These are phyloP conservation scores for Diaporthe citrichinensis DNA, from an alignment of 2,329 filamentous ascomycete species.

Conservation along the genomic window DNA sequence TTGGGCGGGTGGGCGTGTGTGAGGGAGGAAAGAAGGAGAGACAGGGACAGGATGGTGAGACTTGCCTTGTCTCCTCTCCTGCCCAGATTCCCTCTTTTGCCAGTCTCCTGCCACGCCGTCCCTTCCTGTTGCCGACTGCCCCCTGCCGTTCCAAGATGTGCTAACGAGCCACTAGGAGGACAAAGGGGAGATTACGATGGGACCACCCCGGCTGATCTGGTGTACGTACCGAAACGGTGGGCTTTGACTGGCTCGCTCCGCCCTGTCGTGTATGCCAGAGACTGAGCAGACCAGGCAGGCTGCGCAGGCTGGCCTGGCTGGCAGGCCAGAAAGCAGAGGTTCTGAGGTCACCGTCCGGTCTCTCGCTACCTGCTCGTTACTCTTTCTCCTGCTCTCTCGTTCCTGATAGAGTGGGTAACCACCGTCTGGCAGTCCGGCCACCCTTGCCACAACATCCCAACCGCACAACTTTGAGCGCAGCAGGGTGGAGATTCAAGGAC, in stretches of 20 bases:
- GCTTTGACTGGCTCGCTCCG: slow-evolving; percentile 32
- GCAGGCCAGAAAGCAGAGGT: not conserved
- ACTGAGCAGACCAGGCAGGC: not conserved
- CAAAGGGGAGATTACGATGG: slow-evolving; percentile 41
- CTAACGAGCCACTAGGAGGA: slow-evolving; percentile 35
- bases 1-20: slow-evolving; percentile 32
- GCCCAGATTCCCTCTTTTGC: slow-evolving; percentile 5
- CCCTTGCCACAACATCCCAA: slow-evolving; percentile 22
- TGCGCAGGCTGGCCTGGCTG: not conserved
- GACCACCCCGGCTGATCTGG: slow-evolving; percentile 34
- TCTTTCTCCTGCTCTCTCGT: slow-evolving; percentile 2
- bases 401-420: slow-evolving; percentile 30
- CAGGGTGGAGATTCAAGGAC: not conserved
- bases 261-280: slow-evolving; percentile 25
- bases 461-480: slow-evolving; percentile 16
- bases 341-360: slow-evolving; percentile 21
- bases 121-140: slow-evolving; percentile 30
- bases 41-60: slow-evolving; percentile 34
- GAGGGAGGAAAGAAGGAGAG: slow-evolving; percentile 39
- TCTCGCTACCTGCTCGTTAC: not conserved
- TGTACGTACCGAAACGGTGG: slow-evolving; percentile 37
- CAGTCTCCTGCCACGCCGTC: slow-evolving; percentile 20
- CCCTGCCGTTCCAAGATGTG: slow-evolving; percentile 35
- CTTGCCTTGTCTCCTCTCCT: slow-evolving; percentile 28
- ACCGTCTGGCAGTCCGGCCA: slow-evolving; percentile 5